Base-by-base conservation (phyloP, 768 basidiomycete genomes). In the Heimioporus sp. region DNA sequence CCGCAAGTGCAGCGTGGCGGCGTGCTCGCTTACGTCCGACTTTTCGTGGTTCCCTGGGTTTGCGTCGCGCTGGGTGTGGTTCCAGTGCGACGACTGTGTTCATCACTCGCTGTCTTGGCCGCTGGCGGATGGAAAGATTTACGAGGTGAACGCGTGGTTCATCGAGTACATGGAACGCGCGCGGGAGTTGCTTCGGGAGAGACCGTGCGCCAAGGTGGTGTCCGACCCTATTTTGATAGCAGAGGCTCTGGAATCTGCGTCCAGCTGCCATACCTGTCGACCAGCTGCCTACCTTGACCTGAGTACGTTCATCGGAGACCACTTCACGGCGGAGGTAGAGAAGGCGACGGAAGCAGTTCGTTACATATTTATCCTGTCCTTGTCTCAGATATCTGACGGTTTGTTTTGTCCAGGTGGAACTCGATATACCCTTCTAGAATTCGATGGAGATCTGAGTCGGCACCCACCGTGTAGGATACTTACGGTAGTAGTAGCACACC, bases 1-100 rank as follows among this genome's bases (percentile, higher is more conserved):
- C 46, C 65, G 67, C 55, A 66, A 62, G 52, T 69, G 68, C 50
- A 65, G 70, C 46, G 44, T 68, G 20, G 63, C 60, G 32, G 60
- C 61, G 30, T 60, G 59, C 55, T 59, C 60, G 45, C 65, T 72
- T 32, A 71, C 68, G 32, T 64, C 64, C 12, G 68, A 68, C 55
- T 72, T 70, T 49, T 65, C 68, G 48, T 72, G 68, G 70, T 71
- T 72, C 56, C 72, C 64, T 1, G 61, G 56, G 13, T 69, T 71
- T 19, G 68, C 68, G 5, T 69, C 68, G 41, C 71, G 72, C 30
- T 73, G 65, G 63, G 63, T 70, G 40, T 72, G 68, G 64, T 72
- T 72, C 63, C 71, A 73, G 52, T 72, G 69, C 13, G 72, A 73
- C 10, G 67, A 69, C 34, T 69, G 67, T n/a, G 48, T 71, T 30